Evolutionary conservation across 2,329 filamentous ascomycete species (phyloP).

Genomic region (Nectriaceae sp.): DNA sequence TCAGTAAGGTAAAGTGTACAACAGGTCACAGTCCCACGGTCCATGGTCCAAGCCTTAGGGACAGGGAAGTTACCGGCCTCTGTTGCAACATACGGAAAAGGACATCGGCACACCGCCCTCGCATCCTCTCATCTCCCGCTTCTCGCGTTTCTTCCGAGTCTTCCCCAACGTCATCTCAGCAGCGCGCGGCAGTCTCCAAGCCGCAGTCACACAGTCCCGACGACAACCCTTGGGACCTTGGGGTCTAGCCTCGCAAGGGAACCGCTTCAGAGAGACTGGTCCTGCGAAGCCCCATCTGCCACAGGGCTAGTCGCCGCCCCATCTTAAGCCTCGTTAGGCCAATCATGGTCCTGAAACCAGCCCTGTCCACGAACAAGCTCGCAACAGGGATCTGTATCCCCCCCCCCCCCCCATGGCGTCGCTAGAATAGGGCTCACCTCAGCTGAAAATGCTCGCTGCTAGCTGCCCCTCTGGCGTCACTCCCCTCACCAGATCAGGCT

Average conservation of each 20-base stretch:
- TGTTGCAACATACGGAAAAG: no score
- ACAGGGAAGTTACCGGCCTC: no score
- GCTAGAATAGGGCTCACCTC: slow-evolving; percentile 39
- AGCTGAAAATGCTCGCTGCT: slow-evolving; percentile 37
- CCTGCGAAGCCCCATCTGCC: neutral
- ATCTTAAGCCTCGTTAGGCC: slow-evolving; percentile 17
- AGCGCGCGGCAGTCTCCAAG: neutral
- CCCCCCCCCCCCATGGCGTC: slow-evolving; percentile 24
- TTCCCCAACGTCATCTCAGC: slow-evolving; percentile 8
- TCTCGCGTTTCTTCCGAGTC: slow-evolving; percentile 1
- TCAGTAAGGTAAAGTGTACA: no score
- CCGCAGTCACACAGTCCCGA: slow-evolving; percentile 2
- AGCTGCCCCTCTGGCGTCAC: slow-evolving; percentile 27
- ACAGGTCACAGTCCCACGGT: neutral
- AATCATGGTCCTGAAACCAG: slow-evolving; percentile 24
- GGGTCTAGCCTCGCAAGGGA: neutral
- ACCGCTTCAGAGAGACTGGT: neutral
- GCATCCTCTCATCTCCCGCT: no score
- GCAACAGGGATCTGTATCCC: slow-evolving; percentile 20
- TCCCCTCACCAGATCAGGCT: slow-evolving; percentile 24
- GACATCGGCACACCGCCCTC: no score
- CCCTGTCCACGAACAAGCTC: slow-evolving; percentile 33
- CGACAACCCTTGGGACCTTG: neutral
- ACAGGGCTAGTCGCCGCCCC: slow-evolving; percentile 17
- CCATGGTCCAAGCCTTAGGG: neutral